A percentile compares a stretch with the other conserved stretches of the same genome.
Evolutionary conservation across 2,329 filamentous ascomycete species (phyloP).

Genomic region (Scortechinia acanthostroma): DNA sequence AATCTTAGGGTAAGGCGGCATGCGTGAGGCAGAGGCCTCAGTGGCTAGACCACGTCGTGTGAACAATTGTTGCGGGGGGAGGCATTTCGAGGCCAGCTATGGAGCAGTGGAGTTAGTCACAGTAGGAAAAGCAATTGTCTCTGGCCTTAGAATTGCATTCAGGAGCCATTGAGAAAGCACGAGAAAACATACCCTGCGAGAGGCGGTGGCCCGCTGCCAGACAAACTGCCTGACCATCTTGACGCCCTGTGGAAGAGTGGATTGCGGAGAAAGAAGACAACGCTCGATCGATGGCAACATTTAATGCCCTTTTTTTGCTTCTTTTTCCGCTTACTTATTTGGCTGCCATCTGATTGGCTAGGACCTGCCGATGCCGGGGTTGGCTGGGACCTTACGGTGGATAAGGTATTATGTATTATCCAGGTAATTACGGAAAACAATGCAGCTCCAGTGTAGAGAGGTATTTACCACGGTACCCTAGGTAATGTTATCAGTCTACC

Average conservation of each 20-base stretch:
- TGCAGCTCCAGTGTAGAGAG: too few species aligned
- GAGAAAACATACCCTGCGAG: background rate
- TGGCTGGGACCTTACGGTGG: background rate
- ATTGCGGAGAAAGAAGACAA: background rate
- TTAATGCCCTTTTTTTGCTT: background rate
- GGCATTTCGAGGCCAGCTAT: slow-evolving; percentile 1
- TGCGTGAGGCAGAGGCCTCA: slow-evolving; percentile 26
- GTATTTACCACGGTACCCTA: too few species aligned
- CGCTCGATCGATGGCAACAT: too few species aligned
- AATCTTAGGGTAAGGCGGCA: slow-evolving; percentile 62
- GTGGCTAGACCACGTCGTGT: background rate
- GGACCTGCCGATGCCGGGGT: background rate
- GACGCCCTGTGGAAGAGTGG: background rate
- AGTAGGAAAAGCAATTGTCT: too few species aligned
- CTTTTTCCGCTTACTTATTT: background rate
- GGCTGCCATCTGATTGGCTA: background rate
- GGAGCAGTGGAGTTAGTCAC: background rate
- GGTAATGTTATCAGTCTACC: too few species aligned
- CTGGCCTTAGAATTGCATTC: too few species aligned
- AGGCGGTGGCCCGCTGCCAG: slow-evolving; percentile 1
- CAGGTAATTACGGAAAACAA: too few species aligned
- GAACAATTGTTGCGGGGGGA: background rate
- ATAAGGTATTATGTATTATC: background rate
- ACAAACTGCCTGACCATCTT: slow-evolving; percentile 1
- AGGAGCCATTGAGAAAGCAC: too few species aligned